Base-by-base conservation (phyloP, 2,329 filamentous ascomycete genomes). In the Coniella vitis region DNA sequence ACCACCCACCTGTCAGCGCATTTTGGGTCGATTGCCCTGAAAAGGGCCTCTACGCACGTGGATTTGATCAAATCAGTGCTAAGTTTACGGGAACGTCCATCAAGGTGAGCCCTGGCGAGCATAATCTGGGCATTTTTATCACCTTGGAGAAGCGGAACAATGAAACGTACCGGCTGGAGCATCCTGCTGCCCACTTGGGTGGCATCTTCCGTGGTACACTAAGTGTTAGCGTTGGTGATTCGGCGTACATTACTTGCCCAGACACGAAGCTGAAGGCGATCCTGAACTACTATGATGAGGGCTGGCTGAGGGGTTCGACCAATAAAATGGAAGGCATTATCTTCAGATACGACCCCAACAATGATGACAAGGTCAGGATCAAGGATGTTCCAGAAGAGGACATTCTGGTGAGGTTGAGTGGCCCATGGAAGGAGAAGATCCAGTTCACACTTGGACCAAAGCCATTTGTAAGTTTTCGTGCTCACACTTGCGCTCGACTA, bases 71-170 rank as follows among this genome's bases (percentile, higher is more conserved):
- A 71, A 84, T 98, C 60, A 91, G 87, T 58, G 93, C 93, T 62
- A 97, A 96, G 67, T 98, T 98, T 69, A 97, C 93, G 1, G 93
- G 93, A 49, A 96, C 93, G 16, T 91, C 87, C 58, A 79, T 98
- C 66, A 89, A 90, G 63, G 91, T 98, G 34, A 83, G 85, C 19
- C 89, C 93, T 0, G 93, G 93, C 55, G 84, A 90, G 63, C 89
- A 95, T 71, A 98, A 98, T 66, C 75, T 94, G 56, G 93, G 93
- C 56, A 97, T 98, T 59, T 98, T 96, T 69, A 84, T 98, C 65
- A 90, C 81, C 9, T 70, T 97, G 21, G 81, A 89, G 60, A 84
- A 83, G 55, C 78, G 87, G 46, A 81, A 85, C 58, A 79, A 91
- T 61, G 93, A 98, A 70, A 87, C 90, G 54, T 98, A 98, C 66